Evolutionary conservation across 2,329 filamentous ascomycete species (phyloP), one percentile per base, ranked within the genome.

Genomic region (Myriosclerotinia duriaeana): DNA sequence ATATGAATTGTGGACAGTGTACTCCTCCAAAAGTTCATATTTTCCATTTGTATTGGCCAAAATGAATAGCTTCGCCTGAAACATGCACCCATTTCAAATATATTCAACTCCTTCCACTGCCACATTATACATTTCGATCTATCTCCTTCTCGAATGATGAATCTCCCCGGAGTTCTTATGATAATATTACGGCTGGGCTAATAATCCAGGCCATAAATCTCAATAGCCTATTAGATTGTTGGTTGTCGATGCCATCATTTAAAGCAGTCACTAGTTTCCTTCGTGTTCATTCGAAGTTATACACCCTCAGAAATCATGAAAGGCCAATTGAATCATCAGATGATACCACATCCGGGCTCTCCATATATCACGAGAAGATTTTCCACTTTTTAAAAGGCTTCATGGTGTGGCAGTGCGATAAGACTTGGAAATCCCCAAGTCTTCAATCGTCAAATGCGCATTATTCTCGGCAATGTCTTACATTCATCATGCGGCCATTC

Each of bases 401-500:
- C 36, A 65, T 38, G 34, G 34, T 65, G 63, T 65, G 53, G 63
- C 63, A 60, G 36, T 65, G 63, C 46, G 54, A 60, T 42, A 53
- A 36, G 52, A 44, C 26, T 48, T 34, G 48, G 44, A 34, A 44
- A 59, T 6, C 50, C 42, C 26, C 22, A 42, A 48, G 26, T 59
- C 34, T 48, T 64, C 42, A 22, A 58, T 56, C 63, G 42, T 65
- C 12, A 59, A 46, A 64, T 54, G 50, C 40, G 22, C 50, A 55
- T 64, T 30, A 52, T 53, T 60, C n/a, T 42, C 44, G 36, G 8
- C 17, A 34, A 53, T 65, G 64, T 65, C 64, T 65, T 65, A 65
- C 54, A 60, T 65, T 36, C 26, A 65, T 53, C 64, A 65, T 61
- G 64, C 64, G 54, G 54, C 8, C 63, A 59, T 52, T 40, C 63